These are phyloP conservation scores for Aspergillus quadrilineatus DNA, from an alignment of 2,329 filamentous ascomycete genomes.

Conservation along the genomic window DNA sequence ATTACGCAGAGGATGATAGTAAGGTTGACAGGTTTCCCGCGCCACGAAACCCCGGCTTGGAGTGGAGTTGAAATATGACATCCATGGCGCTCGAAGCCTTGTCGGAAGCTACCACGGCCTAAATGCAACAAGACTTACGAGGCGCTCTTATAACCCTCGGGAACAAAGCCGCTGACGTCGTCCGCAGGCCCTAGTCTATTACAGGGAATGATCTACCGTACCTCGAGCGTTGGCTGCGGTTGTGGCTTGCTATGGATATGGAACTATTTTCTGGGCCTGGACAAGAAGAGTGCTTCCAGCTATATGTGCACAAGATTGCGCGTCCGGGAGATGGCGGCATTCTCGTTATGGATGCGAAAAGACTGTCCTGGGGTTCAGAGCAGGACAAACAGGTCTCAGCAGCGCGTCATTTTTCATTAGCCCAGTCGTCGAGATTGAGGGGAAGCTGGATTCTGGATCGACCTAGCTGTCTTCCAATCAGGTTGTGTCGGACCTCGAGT, in stretches of 20 bases:
- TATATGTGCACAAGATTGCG: not conserved
- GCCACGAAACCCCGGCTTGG: no score
- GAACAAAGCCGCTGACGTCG: constrained; percentile 9
- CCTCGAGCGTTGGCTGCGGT: not conserved
- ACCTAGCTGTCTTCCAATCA: not conserved
- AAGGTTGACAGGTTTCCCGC: no score
- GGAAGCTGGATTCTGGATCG: not conserved
- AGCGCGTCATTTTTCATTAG: not conserved
- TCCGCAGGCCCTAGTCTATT: not conserved
- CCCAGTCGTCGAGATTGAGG: not conserved
- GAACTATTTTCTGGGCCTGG: not conserved
- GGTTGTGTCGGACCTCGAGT: not conserved
- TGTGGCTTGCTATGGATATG: not conserved
- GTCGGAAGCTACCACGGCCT: not conserved
- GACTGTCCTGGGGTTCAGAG: not conserved
- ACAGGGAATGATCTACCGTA: not conserved
- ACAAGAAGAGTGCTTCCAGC: not conserved
- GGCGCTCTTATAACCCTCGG: not conserved
- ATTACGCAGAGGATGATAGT: no score
- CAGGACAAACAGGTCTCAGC: not conserved
- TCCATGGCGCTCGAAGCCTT: not conserved
- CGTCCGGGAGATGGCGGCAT: not conserved
- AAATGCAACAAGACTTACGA: not conserved
- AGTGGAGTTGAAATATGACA: not conserved
- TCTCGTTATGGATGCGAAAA: not conserved